Percentiles rank a stretch among this genome's conserved stretches.
These are phyloP conservation scores for Porcisia deanei DNA, from an alignment of 208 protist species.

Conservation along the genomic window DNA sequence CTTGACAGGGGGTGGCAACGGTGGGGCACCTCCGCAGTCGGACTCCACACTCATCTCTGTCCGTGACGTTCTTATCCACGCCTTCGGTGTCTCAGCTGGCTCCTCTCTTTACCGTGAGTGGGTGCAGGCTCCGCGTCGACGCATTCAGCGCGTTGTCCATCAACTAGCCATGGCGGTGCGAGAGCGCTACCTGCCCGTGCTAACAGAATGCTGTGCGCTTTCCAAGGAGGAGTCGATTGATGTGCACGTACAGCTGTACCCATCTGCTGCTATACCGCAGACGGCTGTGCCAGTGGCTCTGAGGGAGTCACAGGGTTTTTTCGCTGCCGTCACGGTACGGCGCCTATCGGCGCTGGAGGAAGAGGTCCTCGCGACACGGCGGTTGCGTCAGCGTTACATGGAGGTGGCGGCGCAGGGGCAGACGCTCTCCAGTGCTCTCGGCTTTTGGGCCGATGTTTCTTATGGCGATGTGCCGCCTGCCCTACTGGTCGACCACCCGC, in stretches of 20 bases:
- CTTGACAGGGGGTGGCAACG: background rate
- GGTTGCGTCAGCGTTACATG: constrained; percentile 43
- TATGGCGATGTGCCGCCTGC: constrained; percentile 28
- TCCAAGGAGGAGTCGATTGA: constrained; percentile 22
- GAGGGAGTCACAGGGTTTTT: constrained; percentile 24
- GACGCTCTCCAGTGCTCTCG: constrained; percentile 55
- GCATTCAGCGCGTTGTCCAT: constrained; percentile 25
- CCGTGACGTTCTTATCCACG: constrained; percentile 15
- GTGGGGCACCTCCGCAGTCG: background rate
- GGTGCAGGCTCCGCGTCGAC: constrained; percentile 38
- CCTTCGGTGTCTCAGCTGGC: constrained; percentile 39
- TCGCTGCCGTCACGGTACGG: constrained; percentile 55
- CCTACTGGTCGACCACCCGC: constrained; percentile 18
- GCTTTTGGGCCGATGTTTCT: constrained; percentile 60
- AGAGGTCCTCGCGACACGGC: constrained; percentile 27
- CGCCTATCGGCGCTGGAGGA: constrained; percentile 34
- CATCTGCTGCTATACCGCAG: constrained; percentile 7
- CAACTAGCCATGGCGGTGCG: constrained; percentile 19
- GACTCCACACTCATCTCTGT: background rate
- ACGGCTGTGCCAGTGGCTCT: constrained; percentile 6
- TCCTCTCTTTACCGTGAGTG: constrained; percentile 52
- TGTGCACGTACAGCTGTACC: constrained; percentile 74
- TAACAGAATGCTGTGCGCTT: background rate
- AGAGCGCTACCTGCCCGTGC: constrained; percentile 6
- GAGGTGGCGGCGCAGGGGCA: constrained; percentile 54